Evolutionary conservation across 1,284 basidiomycete genomes (phyloP), one percentile per base, ranked within the genome.

Genomic region (Trametes hirsuta): DNA sequence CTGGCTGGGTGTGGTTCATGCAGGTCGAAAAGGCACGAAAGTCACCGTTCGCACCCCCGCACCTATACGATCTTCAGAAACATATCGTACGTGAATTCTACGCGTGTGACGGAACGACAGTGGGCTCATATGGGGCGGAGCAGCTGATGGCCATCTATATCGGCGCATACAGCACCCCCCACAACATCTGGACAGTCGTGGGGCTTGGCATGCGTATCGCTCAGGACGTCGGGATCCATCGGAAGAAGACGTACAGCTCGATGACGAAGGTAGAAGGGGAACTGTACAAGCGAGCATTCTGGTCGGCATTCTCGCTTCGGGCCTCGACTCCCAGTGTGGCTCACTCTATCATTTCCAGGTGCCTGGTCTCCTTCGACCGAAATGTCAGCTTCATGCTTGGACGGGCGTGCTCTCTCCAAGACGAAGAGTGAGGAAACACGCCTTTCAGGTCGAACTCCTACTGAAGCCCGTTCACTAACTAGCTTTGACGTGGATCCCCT

Each of bases 321-420:
- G 6, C 35, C 8, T 34, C 2, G 3, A 37, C 11, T 3, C 12
- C 12, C 8, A 3, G 18, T 30, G 30, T 1, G 30, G 30, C 30
- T 30, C 8, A 30, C 30, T 30, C 30, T 30, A 30, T 30, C 30
- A 4, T 30, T 6, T 4, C 21, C n/a, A 90, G 87, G 87, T 77
- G 83, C 4, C 77, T 91, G 0, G 79, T 90, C 1, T 75, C 76
- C 25, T 73, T 88, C 61, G 90, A 92, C 68, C 78, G 90, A 34
- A 72, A 81, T 53, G 78, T 84, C 48, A 91, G 91, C 66, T 82
- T 87, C 4, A 82, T 82, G 0, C 78, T 95, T n/a, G 94, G 94
- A 6, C 78, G 94, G 18, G 91, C 93, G 0, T 88, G 90, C 69
- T 88, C 88, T 2, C 85, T 94, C 40, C 90, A 93, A 56, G 92